These are phyloP conservation scores for Pyracantha coccinea DNA, from an alignment of 331 rosid genomes.

Conservation along the genomic window DNA sequence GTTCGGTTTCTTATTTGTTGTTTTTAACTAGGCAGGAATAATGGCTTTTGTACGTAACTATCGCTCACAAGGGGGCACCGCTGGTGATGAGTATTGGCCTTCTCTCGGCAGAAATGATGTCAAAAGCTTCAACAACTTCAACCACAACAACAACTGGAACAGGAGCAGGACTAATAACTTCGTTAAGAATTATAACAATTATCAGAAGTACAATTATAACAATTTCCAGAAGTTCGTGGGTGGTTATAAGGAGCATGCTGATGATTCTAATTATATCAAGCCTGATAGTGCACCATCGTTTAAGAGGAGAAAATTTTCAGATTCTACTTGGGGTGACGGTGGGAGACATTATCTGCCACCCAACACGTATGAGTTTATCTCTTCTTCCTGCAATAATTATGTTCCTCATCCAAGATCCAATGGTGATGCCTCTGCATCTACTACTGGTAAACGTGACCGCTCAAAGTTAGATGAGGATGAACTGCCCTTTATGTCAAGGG, in stretches of 20 bases:
- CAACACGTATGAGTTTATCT: slow-evolving; percentile 17
- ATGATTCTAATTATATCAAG: slow-evolving; percentile 27
- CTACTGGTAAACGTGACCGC: slow-evolving; percentile 45
- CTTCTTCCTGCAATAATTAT: slow-evolving; percentile 27
- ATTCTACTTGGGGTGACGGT: slow-evolving; percentile 54
- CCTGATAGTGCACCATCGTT: slow-evolving; percentile 39
- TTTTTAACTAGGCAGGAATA: slow-evolving; percentile 33
- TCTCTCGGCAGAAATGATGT: slow-evolving; percentile 34
- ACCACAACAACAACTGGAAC: slow-evolving; percentile 27
- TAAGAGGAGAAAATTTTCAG: slow-evolving; percentile 73
- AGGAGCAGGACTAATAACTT: slow-evolving; percentile 42
- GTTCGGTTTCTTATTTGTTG: not conserved
- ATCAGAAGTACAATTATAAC: not conserved
- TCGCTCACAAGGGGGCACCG: slow-evolving; percentile 40
- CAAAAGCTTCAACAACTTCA: slow-evolving; percentile 1
- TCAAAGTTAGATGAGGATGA: slow-evolving; percentile 69
- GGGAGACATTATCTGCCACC: slow-evolving; percentile 45
- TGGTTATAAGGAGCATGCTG: slow-evolving; percentile 25
- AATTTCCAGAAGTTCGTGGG: slow-evolving; percentile 13
- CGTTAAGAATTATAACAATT: slow-evolving; percentile 14
- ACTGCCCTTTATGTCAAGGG: slow-evolving; percentile 76
- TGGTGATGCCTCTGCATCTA: slow-evolving; percentile 39
- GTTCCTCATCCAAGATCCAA: slow-evolving; percentile 40
- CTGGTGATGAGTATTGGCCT: slow-evolving; percentile 41
- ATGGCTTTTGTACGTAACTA: slow-evolving; percentile 59